phyloP scores from a whole-genome alignment of 2,329 filamentous ascomycete species.

The Verticillium dahliae region DNA sequence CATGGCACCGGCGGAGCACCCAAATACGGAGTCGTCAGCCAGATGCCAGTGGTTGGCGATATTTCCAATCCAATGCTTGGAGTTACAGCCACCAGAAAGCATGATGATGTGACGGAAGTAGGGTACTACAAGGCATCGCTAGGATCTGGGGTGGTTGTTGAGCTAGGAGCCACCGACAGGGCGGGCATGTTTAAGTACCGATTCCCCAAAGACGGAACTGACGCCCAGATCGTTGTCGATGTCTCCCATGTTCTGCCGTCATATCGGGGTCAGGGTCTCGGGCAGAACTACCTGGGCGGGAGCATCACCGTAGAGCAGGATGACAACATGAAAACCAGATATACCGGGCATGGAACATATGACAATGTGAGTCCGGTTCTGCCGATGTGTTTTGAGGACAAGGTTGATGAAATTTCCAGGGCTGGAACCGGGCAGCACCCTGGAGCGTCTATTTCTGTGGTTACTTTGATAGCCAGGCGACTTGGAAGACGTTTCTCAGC shows the following conservation, averaged over 20 bases:
- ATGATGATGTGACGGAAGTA: conserved; percentile 44
- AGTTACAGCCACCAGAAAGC: conserved; percentile 45
- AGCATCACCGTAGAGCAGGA: conserved; percentile 44
- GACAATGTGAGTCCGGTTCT: conserved; percentile 42
- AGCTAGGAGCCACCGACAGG: conserved; percentile 49
- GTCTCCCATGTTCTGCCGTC: conserved; percentile 61
- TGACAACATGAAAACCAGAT: conserved; percentile 31
- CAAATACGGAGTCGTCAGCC: conserved; percentile 61
- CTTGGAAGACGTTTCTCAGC: conserved; percentile 37
- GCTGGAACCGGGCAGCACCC: conserved; percentile 57
- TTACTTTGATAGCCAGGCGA: conserved; percentile 42
- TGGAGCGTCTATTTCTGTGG: conserved; percentile 62
- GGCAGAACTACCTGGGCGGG: conserved; percentile 58
- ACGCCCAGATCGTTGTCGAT: conserved; percentile 51
- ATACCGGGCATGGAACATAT: conserved; percentile 55
- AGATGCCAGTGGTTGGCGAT: conserved; percentile 46
- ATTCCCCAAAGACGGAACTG: conserved; percentile 36
- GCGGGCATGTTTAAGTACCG: conserved; percentile 56
- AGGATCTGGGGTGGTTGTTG: conserved; percentile 47
- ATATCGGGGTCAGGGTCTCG: conserved; percentile 51
- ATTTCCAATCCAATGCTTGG: conserved; percentile 48
- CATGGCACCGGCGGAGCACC: conserved; percentile 62
- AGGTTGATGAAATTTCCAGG: conserved; percentile 20
- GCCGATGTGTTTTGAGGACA: neutral
- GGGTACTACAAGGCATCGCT: conserved; percentile 56